A percentile compares a stretch with the other conserved stretches of the same genome.
phyloP scores from a whole-genome alignment of 2,329 filamentous ascomycete species.

The Nemania abortiva region DNA sequence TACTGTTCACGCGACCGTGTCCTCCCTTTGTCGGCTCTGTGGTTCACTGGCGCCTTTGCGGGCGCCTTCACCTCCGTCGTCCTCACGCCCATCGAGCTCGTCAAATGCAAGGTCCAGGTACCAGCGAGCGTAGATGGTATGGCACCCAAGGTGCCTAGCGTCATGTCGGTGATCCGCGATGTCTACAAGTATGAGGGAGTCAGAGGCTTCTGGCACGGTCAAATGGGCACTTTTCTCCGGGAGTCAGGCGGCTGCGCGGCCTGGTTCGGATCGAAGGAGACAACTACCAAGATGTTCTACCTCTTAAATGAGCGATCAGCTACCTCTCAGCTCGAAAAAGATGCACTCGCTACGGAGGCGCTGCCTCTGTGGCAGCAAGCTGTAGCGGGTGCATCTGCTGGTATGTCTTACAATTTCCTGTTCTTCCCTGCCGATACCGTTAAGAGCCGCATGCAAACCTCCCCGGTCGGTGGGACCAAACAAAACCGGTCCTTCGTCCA shows the following conservation, averaged over 20 bases:
- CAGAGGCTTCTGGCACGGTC: slow-evolving; percentile 92
- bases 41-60: slow-evolving; percentile 84
- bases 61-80: slow-evolving; percentile 91
- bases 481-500: slow-evolving; percentile 75
- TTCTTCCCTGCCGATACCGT: slow-evolving; percentile 98
- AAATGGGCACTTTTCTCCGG: slow-evolving; percentile 91
- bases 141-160: slow-evolving; percentile 65
- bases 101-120: slow-evolving; percentile 99
- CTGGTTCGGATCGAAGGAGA: slow-evolving; percentile 95
- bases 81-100: slow-evolving; percentile 93
- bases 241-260: slow-evolving; percentile 93
- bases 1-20: slow-evolving; percentile 65
- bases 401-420: slow-evolving; percentile 94
- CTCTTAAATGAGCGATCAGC: slow-evolving; percentile 62
- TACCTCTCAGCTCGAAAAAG: slow-evolving; percentile 56
- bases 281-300: slow-evolving; percentile 77
- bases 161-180: slow-evolving; percentile 78
- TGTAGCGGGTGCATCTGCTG: slow-evolving; percentile 85
- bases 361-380: slow-evolving; percentile 90
- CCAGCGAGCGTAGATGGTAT: slow-evolving; percentile 61
- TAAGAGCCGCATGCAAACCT: slow-evolving; percentile 96
- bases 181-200: slow-evolving; percentile 87
- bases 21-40: slow-evolving; percentile 80
- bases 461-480: slow-evolving; percentile 71
- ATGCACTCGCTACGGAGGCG: slow-evolving; percentile 60